A percentile compares a stretch with the other conserved stretches of the same genome.
These are phyloP conservation scores for Cyanodermella asteris DNA, from an alignment of 2,329 filamentous ascomycete genomes.

Conservation along the genomic window DNA sequence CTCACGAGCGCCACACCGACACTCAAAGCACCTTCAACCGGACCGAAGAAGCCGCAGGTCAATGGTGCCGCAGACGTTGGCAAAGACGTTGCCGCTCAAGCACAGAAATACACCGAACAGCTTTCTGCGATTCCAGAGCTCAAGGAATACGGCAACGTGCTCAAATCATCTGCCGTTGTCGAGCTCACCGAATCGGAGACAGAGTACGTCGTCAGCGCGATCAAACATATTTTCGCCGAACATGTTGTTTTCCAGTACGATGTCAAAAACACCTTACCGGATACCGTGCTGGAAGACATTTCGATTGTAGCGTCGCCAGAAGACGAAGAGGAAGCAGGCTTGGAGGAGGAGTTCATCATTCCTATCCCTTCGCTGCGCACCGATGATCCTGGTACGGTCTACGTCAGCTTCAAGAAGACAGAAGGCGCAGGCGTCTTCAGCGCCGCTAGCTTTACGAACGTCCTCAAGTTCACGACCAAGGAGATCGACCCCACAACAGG, in stretches of 20 bases:
- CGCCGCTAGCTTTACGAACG: slow-evolving; percentile 65
- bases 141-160: slow-evolving; percentile 66
- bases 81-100: slow-evolving; percentile 54
- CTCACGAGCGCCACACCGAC: slow-evolving; percentile 80
- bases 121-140: slow-evolving; percentile 78
- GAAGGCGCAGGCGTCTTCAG: slow-evolving; percentile 62
- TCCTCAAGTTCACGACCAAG: slow-evolving; percentile 92
- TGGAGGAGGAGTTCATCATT: slow-evolving; percentile 79
- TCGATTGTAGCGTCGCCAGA: slow-evolving; percentile 59
- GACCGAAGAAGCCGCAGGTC: slow-evolving; percentile 48
- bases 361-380: slow-evolving; percentile 62
- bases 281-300: slow-evolving; percentile 76
- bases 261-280: slow-evolving; percentile 88
- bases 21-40: slow-evolving; percentile 74
- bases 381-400: slow-evolving; percentile 79
- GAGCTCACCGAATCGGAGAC: slow-evolving; percentile 94
- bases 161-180: slow-evolving; percentile 71
- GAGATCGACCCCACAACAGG: slow-evolving; percentile 90
- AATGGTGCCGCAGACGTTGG: slow-evolving; percentile 50
- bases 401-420: slow-evolving; percentile 78
- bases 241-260: slow-evolving; percentile 92
- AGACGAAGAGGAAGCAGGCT: slow-evolving; percentile 55
- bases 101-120: slow-evolving; percentile 76
- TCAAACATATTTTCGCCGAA: slow-evolving; percentile 97
- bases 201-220: slow-evolving; percentile 79